Conservation (phyloP, 2,329 filamentous ascomycete genomes). For the Ophiostoma populinum region DNA sequence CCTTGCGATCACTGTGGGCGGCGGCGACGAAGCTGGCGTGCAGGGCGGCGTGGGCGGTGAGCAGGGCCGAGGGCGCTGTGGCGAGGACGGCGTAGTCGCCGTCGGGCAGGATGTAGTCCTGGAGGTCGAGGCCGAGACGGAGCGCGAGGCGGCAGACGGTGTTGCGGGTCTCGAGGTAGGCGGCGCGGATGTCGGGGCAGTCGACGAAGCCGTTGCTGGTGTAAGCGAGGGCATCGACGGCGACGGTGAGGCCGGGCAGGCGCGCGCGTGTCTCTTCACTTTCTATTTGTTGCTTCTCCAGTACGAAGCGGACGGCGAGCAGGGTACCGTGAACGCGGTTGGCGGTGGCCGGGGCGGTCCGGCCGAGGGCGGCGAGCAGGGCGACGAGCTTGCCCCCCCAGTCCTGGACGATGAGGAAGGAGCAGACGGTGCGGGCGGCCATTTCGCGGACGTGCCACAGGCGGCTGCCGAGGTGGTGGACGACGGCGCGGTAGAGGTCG, state of each 20-base stretch:
- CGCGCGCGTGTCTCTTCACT: too few species aligned
- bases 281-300: too few species aligned
- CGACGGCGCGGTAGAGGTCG: conserved; percentile 39
- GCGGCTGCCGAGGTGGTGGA: conserved; percentile 45
- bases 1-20: conserved; percentile 6
- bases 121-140: not conserved
- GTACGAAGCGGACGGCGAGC: conserved; percentile 35
- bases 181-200: conserved; percentile 25
- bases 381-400: conserved; percentile 27
- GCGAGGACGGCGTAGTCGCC: not conserved
- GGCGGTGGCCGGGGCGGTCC: conserved; percentile 16
- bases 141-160: conserved; percentile 16
- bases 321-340: conserved; percentile 44
- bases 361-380: conserved; percentile 17
- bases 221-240: conserved; percentile 5
- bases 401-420: conserved; percentile 35
- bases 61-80: conserved; percentile 16
- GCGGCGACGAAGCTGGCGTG: conserved; percentile 20
- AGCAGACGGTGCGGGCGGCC: conserved; percentile 55
- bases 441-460: conserved; percentile 74
- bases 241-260: conserved; percentile 3
- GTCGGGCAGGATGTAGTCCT: not conserved
- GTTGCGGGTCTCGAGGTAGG: conserved; percentile 30
- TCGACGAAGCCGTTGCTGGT: conserved; percentile 5
- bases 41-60: conserved; percentile 22